phyloP scores from a whole-genome alignment of 2,329 filamentous ascomycete species.

The Byssothecium circinans region DNA sequence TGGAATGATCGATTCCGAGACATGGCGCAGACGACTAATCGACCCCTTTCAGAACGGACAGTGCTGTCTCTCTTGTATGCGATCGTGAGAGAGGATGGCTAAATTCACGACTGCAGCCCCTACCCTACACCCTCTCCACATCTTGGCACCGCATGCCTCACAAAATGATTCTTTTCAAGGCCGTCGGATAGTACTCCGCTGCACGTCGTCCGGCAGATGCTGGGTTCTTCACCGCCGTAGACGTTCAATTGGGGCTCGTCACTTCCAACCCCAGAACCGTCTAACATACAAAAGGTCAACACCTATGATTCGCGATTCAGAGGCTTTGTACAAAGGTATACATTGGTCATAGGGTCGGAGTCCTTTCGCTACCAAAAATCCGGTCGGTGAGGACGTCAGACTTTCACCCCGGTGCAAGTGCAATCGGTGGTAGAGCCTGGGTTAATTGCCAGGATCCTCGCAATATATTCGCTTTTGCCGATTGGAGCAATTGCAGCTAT shows the following conservation, averaged over 20 bases:
- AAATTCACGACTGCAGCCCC: constrained; percentile 15
- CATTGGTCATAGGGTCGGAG: too few relatives aligned
- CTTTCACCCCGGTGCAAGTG: too few relatives aligned
- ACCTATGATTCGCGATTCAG: too few relatives aligned
- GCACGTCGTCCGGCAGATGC: constrained; percentile 4
- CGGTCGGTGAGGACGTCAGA: too few relatives aligned
- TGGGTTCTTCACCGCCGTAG: neutral
- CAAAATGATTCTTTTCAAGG: neutral
- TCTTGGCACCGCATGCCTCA: constrained; percentile 15
- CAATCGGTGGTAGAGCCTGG: too few relatives aligned
- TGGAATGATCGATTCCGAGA: too few relatives aligned
- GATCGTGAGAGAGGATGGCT: constrained; percentile 10
- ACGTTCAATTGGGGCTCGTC: neutral
- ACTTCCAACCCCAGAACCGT: neutral
- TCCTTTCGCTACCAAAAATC: too few relatives aligned
- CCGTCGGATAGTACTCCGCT: neutral
- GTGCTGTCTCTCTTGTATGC: neutral
- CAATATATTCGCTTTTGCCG: too few relatives aligned
- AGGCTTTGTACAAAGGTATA: too few relatives aligned
- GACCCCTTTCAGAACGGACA: neutral
- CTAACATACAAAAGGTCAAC: too few relatives aligned
- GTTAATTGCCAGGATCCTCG: too few relatives aligned
- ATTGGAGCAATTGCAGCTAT: too few relatives aligned
- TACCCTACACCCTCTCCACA: constrained; percentile 8
- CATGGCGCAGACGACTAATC: neutral